Evolutionary conservation across 2,329 filamentous ascomycete genomes (phyloP).

Genomic region (Colletotrichum tropicicola): DNA sequence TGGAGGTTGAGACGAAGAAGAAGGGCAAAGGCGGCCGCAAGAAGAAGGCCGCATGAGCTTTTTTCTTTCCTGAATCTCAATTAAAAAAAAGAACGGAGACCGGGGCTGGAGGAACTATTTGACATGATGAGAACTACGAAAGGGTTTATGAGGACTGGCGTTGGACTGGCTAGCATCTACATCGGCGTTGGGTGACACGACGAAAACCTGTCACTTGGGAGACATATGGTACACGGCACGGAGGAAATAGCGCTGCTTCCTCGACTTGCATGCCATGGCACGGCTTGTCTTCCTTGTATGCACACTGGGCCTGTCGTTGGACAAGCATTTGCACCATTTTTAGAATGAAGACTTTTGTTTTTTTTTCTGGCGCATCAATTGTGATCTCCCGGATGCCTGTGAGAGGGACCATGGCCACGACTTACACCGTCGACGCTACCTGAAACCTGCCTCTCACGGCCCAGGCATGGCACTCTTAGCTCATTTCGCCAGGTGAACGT

Average conservation of each 20-base stretch:
- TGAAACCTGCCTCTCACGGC: constrained; percentile 5
- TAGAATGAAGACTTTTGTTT: constrained; percentile 2
- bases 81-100: background rate
- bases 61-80: background rate
- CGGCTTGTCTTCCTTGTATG: constrained; percentile 24
- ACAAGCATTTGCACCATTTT: constrained; percentile 3
- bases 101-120: background rate
- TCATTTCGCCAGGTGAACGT: too few species aligned
- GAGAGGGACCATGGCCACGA: background rate
- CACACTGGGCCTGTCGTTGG: constrained; percentile 21
- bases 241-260: constrained; percentile 29
- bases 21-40: constrained; percentile 55
- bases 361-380: background rate
- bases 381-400: background rate
- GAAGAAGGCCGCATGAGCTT: constrained; percentile 52
- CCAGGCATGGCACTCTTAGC: background rate
- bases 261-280: constrained; percentile 22
- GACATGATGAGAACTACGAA: constrained; percentile 28
- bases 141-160: constrained; percentile 33
- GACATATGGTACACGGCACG: constrained; percentile 18
- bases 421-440: constrained; percentile 13
- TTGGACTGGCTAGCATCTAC: constrained; percentile 36
- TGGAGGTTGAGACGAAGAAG: constrained; percentile 57
- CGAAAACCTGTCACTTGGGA: constrained; percentile 25
- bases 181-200: constrained; percentile 36